Evolutionary conservation across 2,329 filamentous ascomycete genomes (phyloP).

Genomic region (Emergomyces pasteurianus): DNA sequence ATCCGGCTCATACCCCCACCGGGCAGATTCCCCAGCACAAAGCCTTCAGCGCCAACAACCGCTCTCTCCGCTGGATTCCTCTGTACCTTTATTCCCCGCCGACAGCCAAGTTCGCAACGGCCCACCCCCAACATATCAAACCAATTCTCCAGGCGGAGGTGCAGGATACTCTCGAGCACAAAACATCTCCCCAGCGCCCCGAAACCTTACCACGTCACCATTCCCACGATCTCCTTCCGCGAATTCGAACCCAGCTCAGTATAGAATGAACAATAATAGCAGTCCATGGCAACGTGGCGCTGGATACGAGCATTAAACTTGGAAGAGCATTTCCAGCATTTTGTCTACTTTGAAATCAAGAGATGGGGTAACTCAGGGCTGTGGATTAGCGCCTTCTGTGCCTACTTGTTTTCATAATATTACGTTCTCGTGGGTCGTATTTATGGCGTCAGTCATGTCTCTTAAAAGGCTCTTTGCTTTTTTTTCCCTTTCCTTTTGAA

Average conservation of each 20-base stretch:
- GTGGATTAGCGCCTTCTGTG: constrained; percentile 12
- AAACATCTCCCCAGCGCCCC: constrained; percentile 22
- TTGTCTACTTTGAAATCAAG: constrained; percentile 21
- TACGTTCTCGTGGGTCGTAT: background rate
- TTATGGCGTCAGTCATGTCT: background rate
- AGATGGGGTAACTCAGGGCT: constrained; percentile 20
- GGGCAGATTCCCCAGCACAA: constrained; percentile 25
- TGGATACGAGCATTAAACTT: constrained; percentile 46
- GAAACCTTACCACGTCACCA: constrained; percentile 23
- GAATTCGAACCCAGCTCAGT: constrained; percentile 19
- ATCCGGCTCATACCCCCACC: constrained; percentile 45
- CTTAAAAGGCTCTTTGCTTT: background rate
- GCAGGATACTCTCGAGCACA: constrained; percentile 12
- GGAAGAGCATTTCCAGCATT: background rate
- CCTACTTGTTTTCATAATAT: constrained; percentile 5
- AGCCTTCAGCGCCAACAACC: constrained; percentile 28
- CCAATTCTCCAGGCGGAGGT: constrained; percentile 9
- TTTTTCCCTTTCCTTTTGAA: background rate
- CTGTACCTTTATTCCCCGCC: constrained; percentile 36
- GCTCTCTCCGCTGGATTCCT: constrained; percentile 38
- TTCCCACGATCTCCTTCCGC: constrained; percentile 20
- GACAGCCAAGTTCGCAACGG: constrained; percentile 25
- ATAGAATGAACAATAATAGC: constrained; percentile 40
- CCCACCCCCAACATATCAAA: constrained; percentile 29
- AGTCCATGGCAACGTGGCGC: constrained; percentile 56